Percentiles rank a stretch among this genome's conserved stretches.
Conservation (phyloP, 306 rosid genomes). For the cucumber (Cucumis sativus) region Cucumber_9930_V3 NC_026655.2:107001-107500, state of each 20-base stretch:
- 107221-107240: constrained; percentile 20
- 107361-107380: background rate
- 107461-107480: constrained; percentile 32
- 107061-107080: constrained; percentile 77
- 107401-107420: background rate
- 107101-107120: constrained; percentile 77
- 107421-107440: constrained; percentile 26
- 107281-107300: background rate
- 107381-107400: background rate
- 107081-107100: constrained; percentile 58
- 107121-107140: constrained; percentile 73
- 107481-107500: constrained; percentile 48
- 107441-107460: constrained; percentile 27
- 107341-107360: background rate
- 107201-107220: constrained; percentile 26
- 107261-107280: background rate
- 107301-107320: background rate
- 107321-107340: background rate
- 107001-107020: too few relatives aligned
- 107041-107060: constrained; percentile 65
- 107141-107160: constrained; percentile 55
- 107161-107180: constrained; percentile 81
- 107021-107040: too few relatives aligned
- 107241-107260: constrained; percentile 42
- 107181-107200: constrained; percentile 75